Conservation (phyloP, 208 protist genomes). For the Wallacemonas collosoma region DNA sequence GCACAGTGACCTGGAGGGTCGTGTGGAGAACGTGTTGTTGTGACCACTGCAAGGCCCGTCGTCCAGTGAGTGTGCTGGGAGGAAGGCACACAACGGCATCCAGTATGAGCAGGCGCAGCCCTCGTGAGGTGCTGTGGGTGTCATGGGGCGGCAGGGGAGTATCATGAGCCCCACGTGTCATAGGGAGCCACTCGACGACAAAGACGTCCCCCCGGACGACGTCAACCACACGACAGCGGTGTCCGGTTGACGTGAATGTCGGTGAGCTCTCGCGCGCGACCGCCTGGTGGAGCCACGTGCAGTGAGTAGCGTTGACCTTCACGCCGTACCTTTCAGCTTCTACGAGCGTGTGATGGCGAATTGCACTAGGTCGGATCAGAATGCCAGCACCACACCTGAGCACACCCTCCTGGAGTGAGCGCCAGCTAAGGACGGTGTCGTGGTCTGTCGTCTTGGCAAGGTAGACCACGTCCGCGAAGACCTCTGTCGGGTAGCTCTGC, state of each 20-base stretch:
- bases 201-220: slow-evolving; percentile 61
- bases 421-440: slow-evolving; percentile 19
- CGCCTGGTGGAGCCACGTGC: slow-evolving; percentile 29
- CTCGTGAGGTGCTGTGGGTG: neutral
- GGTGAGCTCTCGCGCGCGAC: slow-evolving; percentile 18
- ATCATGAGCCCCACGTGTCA: neutral
- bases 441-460: slow-evolving; percentile 2
- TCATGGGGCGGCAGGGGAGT: neutral
- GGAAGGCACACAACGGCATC: slow-evolving; percentile 44
- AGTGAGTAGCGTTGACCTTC: neutral
- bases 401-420: slow-evolving; percentile 54
- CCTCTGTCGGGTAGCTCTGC: slow-evolving; percentile 38
- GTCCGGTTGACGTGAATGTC: slow-evolving; percentile 18
- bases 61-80: slow-evolving; percentile 30
- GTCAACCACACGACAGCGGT: slow-evolving; percentile 40
- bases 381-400: slow-evolving; percentile 38
- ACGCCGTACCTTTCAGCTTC: slow-evolving; percentile 19
- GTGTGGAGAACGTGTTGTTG: slow-evolving; percentile 40
- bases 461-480: slow-evolving; percentile 63
- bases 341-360: slow-evolving; percentile 31
- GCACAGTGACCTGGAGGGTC: slow-evolving; percentile 42
- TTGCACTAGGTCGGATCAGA: slow-evolving; percentile 36
- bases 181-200: slow-evolving; percentile 39
- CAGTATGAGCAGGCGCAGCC: slow-evolving; percentile 40
- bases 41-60: slow-evolving; percentile 47